Conservation (phyloP, 352 stramenopile species). For the Globisporangium okanoganense region DNA sequence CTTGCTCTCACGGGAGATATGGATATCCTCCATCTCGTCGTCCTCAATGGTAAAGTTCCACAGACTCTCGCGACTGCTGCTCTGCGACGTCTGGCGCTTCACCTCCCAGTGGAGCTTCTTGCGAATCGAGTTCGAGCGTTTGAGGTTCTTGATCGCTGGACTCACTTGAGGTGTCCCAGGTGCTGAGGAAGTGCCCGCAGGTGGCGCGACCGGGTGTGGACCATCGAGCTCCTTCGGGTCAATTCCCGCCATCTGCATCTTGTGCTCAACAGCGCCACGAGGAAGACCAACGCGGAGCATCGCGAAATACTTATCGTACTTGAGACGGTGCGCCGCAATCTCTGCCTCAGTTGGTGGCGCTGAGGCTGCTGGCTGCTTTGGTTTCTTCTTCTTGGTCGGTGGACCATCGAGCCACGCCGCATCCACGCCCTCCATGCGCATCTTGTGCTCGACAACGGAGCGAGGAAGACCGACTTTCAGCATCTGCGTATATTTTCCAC, state of each 20-base stretch:
- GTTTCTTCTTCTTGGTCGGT: slow-evolving; percentile 30
- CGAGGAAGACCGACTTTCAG: slow-evolving; percentile 71
- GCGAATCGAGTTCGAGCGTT: slow-evolving; percentile 69
- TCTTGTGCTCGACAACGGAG: slow-evolving; percentile 77
- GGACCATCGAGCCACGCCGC: slow-evolving; percentile 57
- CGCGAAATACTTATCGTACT: slow-evolving; percentile 83
- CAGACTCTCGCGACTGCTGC: slow-evolving; percentile 53
- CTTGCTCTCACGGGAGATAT: slow-evolving; percentile 69
- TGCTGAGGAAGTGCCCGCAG: slow-evolving; percentile 6
- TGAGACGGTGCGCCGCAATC: slow-evolving; percentile 50
- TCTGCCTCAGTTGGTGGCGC: slow-evolving; percentile 40
- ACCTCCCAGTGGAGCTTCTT: slow-evolving; percentile 88
- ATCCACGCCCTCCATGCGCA: slow-evolving; percentile 76
- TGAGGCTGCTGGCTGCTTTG: slow-evolving; percentile 18
- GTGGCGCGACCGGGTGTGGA: slow-evolving; percentile 30
- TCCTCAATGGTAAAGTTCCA: slow-evolving; percentile 47
- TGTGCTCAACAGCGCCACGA: slow-evolving; percentile 77
- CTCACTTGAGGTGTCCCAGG: background rate
- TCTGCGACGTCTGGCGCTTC: slow-evolving; percentile 23
- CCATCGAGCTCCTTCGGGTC: slow-evolving; percentile 70
- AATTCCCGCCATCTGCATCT: slow-evolving; percentile 73
- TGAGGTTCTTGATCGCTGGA: slow-evolving; percentile 28
- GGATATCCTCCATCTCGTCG: slow-evolving; percentile 37
- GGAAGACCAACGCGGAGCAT: slow-evolving; percentile 79
- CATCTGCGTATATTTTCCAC: slow-evolving; percentile 74